Base-by-base conservation (phyloP, 106 monocot genomes). In the Dioscorea dumetorum region DNA sequence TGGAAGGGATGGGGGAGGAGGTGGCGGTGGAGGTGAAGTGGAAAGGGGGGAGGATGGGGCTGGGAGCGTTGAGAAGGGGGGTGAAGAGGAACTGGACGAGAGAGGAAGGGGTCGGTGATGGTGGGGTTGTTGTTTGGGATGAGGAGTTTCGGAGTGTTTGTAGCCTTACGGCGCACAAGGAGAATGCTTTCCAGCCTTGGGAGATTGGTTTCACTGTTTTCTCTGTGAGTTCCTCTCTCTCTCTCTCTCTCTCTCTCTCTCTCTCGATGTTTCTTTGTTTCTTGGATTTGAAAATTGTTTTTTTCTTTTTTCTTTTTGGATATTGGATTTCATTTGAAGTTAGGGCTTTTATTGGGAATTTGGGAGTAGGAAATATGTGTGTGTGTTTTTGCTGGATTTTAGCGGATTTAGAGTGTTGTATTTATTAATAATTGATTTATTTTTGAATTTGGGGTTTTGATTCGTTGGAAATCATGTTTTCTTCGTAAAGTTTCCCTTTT, bases 131-230 rank as follows among this genome's bases (percentile, higher is more conserved):
- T 17, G 35, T 41, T 34, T 70, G 70, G 70, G 31, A 60, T 15
- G 70, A 70, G 58, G 86, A 79, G 68, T 89, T 89, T 52, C 76
- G 69, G 70, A 73, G 70, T 49, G 77, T 73, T 2, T 74, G 78
- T 57, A 80, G 76, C n/a, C 71, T 94, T 12, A 81, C 76, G 34
- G 58, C 72, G 18, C 59, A 84, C 20, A 84, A 74, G 70, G 84
- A 84, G 24, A 70, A 61, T 54, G 69, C 66, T 0, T 89, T 82
- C 72, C 78, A 82, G 34, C 85, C 93, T 2, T 94, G 89, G 86
- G 89, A 86, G 78, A 54, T 94, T 60, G 72, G 75, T 50, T 82
- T 94, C 64, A 60, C 63, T 63, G 79, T 94, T 22, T 79, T 83
- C 69, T 81, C 77, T 72, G 93, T 93, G 70, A 86, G 88, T 77